Conservation (phyloP, 306 rosid genomes). For the Cucumis melo region DNA sequence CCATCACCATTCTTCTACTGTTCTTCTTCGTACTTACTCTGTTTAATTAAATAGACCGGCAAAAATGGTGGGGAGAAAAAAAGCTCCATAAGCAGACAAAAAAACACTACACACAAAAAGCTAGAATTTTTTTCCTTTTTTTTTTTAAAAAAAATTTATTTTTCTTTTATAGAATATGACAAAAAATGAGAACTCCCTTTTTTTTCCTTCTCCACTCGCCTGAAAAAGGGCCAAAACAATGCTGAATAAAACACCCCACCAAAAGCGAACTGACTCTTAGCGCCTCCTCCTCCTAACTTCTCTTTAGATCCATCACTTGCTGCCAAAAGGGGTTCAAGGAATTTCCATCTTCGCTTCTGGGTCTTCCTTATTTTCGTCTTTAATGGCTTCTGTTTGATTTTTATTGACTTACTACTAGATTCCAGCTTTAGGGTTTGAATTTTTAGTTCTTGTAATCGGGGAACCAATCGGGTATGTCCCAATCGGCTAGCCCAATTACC, state of each 20-base stretch:
- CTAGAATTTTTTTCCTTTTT: background rate
- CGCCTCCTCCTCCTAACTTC: background rate
- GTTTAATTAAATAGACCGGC: background rate
- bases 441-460: conserved; percentile 1
- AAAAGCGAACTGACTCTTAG: background rate
- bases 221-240: background rate
- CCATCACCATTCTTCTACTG: background rate
- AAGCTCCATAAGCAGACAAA: background rate
- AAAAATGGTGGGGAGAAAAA: background rate
- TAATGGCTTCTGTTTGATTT: conserved; percentile 14
- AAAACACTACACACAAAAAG: background rate
- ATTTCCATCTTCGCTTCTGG: conserved; percentile 37
- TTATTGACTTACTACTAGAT: background rate
- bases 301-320: conserved; percentile 22
- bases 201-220: background rate
- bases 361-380: conserved; percentile 22
- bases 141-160: background rate
- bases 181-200: background rate
- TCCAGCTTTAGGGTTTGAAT: background rate
- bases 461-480: conserved; percentile 53
- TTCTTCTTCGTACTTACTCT: background rate
- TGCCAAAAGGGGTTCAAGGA: conserved; percentile 26
- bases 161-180: background rate
- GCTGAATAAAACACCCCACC: conserved; percentile 1
- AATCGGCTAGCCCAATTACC: conserved; percentile 45